Conservation (phyloP, 192 early-diverging fungal genomes). For the Dispira parvispora region DNA sequence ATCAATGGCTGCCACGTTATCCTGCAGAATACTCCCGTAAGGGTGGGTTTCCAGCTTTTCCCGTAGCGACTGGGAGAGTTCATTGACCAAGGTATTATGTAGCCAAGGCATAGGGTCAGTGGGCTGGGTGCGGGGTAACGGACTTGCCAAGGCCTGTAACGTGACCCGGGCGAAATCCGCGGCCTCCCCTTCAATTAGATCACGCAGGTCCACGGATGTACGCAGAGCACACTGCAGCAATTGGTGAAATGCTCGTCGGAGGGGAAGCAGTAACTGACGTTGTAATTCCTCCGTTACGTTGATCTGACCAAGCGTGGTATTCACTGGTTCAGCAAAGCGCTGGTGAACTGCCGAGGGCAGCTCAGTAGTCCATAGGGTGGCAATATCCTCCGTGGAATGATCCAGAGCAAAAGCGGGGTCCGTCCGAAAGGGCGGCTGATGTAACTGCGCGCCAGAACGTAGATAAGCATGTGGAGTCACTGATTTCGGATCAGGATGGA, state of each 20-base stretch:
- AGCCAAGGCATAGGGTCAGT: background rate
- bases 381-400: background rate
- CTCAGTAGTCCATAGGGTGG: background rate
- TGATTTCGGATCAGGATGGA: too few relatives aligned
- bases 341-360: background rate
- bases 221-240: background rate
- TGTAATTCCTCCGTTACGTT: background rate
- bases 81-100: background rate
- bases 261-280: conserved; percentile 6
- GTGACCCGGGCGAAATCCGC: background rate
- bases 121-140: background rate
- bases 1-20: too few relatives aligned
- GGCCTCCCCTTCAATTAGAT: background rate
- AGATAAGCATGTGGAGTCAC: background rate
- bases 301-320: background rate
- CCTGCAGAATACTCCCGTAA: too few relatives aligned
- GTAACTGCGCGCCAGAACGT: background rate
- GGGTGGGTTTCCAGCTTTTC: too few relatives aligned
- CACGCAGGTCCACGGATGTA: background rate
- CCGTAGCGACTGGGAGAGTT: too few relatives aligned
- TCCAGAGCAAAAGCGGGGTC: background rate
- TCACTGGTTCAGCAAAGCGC: background rate
- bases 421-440: background rate
- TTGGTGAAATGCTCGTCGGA: background rate
- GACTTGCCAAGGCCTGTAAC: background rate